Conservation (phyloP, 108 stramenopile species). For the Nitzschia sp. region DNA sequence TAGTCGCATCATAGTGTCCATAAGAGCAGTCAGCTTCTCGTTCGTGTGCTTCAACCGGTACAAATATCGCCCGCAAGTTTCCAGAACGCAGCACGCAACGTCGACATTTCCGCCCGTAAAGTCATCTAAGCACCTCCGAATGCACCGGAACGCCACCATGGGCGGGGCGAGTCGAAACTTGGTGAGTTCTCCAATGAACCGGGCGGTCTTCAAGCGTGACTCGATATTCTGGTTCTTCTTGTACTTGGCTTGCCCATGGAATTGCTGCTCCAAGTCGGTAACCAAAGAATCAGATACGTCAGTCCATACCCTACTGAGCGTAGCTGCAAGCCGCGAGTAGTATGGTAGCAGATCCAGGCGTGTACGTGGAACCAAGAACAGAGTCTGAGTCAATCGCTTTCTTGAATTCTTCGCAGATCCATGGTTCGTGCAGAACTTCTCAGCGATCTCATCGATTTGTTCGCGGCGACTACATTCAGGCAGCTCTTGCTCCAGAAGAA, state of each 20-base stretch:
- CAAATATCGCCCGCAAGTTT: slow-evolving; percentile 91
- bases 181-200: slow-evolving; percentile 92
- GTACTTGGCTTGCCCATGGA: slow-evolving; percentile 84
- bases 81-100: slow-evolving; percentile 84
- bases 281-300: slow-evolving; percentile 66
- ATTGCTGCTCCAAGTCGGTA: slow-evolving; percentile 77
- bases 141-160: slow-evolving; percentile 84
- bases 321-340: slow-evolving; percentile 88
- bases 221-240: slow-evolving; percentile 88
- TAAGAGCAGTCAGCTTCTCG: slow-evolving; percentile 55
- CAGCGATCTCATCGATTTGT: slow-evolving; percentile 88
- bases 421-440: slow-evolving; percentile 81
- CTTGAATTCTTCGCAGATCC: slow-evolving; percentile 79
- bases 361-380: slow-evolving; percentile 83
- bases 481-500: slow-evolving; percentile 90
- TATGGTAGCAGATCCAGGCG: slow-evolving; percentile 88
- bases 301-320: slow-evolving; percentile 72
- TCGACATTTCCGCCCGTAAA: slow-evolving; percentile 89
- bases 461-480: slow-evolving; percentile 89
- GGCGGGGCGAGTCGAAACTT: slow-evolving; percentile 95
- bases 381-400: slow-evolving; percentile 78
- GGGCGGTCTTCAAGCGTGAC: slow-evolving; percentile 76
- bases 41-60: slow-evolving; percentile 76
- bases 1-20: slow-evolving; percentile 89
- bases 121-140: slow-evolving; percentile 85